Evolutionary conservation across 2,329 filamentous ascomycete genomes (phyloP).

Genomic region (Pleochaeta shiraiana): DNA sequence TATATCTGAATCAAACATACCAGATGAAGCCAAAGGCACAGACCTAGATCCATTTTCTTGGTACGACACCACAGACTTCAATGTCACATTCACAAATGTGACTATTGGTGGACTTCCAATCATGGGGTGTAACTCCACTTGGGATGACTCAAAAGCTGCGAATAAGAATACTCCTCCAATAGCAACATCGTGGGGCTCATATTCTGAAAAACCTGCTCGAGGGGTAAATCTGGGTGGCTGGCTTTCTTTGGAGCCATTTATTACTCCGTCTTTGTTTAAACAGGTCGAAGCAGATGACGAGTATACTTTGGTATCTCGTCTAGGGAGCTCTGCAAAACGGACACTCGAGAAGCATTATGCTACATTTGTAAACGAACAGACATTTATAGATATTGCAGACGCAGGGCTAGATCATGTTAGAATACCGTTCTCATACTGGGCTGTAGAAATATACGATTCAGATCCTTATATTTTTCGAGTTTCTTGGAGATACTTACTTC

Average conservation of each 20-base stretch:
- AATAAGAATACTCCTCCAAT: slow-evolving; percentile 65
- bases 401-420: slow-evolving; percentile 94
- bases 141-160: slow-evolving; percentile 61
- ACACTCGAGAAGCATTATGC: slow-evolving; percentile 84
- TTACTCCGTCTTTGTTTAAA: slow-evolving; percentile 75
- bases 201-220: slow-evolving; percentile 55
- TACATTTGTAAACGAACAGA: slow-evolving; percentile 63
- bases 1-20: slow-evolving; percentile 22
- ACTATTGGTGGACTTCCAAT: slow-evolving; percentile 68
- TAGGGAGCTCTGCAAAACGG: slow-evolving; percentile 42
- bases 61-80: slow-evolving; percentile 79
- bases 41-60: slow-evolving; percentile 78
- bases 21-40: slow-evolving; percentile 20
- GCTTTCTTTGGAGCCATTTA: slow-evolving; percentile 86
- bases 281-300: slow-evolving; percentile 46
- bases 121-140: slow-evolving; percentile 69
- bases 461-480: slow-evolving; percentile 76
- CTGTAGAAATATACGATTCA: slow-evolving; percentile 57
- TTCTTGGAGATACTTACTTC: slow-evolving; percentile 81
- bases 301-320: slow-evolving; percentile 50
- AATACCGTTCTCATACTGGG: slow-evolving; percentile 93
- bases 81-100: slow-evolving; percentile 71
- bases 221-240: slow-evolving; percentile 90
- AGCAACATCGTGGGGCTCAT: slow-evolving; percentile 51
- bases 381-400: slow-evolving; percentile 61